These are phyloP conservation scores for Sesbania bispinosa DNA, from an alignment of 306 rosid species.

Conservation along the genomic window DNA sequence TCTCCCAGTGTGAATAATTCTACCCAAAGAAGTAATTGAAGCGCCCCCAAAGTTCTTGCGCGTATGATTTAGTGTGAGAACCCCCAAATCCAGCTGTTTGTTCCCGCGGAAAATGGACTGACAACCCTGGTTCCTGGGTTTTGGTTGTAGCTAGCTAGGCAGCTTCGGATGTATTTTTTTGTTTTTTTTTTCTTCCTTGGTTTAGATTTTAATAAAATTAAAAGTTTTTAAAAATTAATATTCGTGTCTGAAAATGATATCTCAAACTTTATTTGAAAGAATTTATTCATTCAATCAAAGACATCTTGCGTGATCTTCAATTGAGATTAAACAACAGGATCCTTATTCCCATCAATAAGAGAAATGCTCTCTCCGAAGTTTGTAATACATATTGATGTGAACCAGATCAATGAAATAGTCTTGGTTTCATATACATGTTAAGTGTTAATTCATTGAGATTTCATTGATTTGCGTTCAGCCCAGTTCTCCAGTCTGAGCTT, in stretches of 20 bases:
- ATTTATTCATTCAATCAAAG: background rate
- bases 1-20: background rate
- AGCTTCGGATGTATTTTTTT: background rate
- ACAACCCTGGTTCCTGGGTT: background rate
- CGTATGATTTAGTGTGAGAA: background rate
- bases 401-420: background rate
- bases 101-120: background rate
- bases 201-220: background rate
- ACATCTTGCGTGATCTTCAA: background rate
- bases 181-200: background rate
- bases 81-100: background rate
- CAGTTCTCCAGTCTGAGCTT: background rate
- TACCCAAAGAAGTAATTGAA: background rate
- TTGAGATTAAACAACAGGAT: background rate
- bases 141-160: background rate
- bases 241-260: background rate
- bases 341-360: background rate
- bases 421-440: constrained; percentile 5
- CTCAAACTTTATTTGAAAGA: background rate
- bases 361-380: background rate
- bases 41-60: background rate
- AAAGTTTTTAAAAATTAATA: background rate
- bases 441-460: background rate
- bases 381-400: background rate
- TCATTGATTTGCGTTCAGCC: background rate